Evolutionary conservation across 345 rosid genomes (phyloP).

Genomic region (Syzygium jambos): DNA sequence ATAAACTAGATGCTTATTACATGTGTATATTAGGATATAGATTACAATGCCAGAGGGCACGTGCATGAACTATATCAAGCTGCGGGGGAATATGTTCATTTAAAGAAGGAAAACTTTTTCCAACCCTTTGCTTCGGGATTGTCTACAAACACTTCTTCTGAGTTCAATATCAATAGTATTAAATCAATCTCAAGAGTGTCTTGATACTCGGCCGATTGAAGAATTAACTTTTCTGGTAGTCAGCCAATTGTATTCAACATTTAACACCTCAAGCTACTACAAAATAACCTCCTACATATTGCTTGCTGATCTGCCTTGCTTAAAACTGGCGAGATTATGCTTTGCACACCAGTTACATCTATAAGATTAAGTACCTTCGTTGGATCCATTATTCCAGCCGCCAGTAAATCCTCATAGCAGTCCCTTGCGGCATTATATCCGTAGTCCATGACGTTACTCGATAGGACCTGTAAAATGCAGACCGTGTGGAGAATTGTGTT

Average conservation of each 20-base stretch:
- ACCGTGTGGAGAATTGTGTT: not conserved
- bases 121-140: not conserved
- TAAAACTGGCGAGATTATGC: not conserved
- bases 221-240: not conserved
- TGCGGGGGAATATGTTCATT: not conserved
- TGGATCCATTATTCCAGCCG: conserved; percentile 84
- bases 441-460: conserved; percentile 31
- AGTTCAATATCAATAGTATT: not conserved
- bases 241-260: not conserved
- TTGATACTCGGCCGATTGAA: not conserved
- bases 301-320: not conserved
- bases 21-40: not conserved
- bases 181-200: not conserved
- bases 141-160: not conserved
- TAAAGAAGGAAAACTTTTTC: not conserved
- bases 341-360: not conserved
- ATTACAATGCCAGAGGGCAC: not conserved
- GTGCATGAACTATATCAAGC: not conserved
- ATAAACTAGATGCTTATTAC: not conserved
- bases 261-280: not conserved
- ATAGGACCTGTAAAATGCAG: conserved; percentile 42
- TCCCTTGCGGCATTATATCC: conserved; percentile 88
- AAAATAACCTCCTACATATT: not conserved
- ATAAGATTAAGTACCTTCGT: conserved; percentile 45
- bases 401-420: conserved; percentile 67